Evolutionary conservation across 2,329 filamentous ascomycete species (phyloP), one percentile per base, ranked within the genome.

Genomic region (Fusarium sulawesiense): DNA sequence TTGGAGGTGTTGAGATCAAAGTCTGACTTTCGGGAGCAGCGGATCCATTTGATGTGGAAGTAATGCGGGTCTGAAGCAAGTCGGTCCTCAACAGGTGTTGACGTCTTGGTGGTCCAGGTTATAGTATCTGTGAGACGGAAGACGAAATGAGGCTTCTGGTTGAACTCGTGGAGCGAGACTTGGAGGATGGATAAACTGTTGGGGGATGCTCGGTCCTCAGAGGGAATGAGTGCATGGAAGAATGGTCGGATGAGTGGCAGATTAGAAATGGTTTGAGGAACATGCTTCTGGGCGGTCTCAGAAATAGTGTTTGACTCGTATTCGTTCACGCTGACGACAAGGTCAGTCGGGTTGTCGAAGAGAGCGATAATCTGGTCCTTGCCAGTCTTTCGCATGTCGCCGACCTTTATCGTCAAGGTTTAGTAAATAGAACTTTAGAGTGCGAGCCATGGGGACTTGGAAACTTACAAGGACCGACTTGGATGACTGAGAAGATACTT

Each of bases 321-420:
- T 0, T 48, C 46, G 10, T 48, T 32, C 3, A 48, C 46, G 6
- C 4, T 48, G 9, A 32, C 12, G n/a, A 20, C 4, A 7, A 48
- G 46, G 10, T 21, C 30, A 3, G 29, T 29, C 0, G 20, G 27
- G 14, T 27, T 48, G 6, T 48, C 46, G 3, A 32, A 18, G 16
- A 48, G n/a, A 3, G 27, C 27, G 2, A 48, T 11, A 2, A 32
- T 48, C 14, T 48, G n/a, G 6, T 16, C n/a, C 1, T 32, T 21
- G 5, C 46, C 27, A 48, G 46, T 13, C 27, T 30, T 32, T 23
- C 4, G 27, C 14, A 48, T 3, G 11, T 32, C 46, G 6, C 46
- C 46, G 1, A 48, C 27, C 46, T 48, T 6, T 21, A 20, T 2
- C n/a, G 0, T 12, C 0, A 12, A 3, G n/a, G 0, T 14, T 48